A percentile compares a stretch with the other conserved stretches of the same genome.
Evolutionary conservation across 2,329 filamentous ascomycete species (phyloP).

Genomic region (Graphilbum sp.): DNA sequence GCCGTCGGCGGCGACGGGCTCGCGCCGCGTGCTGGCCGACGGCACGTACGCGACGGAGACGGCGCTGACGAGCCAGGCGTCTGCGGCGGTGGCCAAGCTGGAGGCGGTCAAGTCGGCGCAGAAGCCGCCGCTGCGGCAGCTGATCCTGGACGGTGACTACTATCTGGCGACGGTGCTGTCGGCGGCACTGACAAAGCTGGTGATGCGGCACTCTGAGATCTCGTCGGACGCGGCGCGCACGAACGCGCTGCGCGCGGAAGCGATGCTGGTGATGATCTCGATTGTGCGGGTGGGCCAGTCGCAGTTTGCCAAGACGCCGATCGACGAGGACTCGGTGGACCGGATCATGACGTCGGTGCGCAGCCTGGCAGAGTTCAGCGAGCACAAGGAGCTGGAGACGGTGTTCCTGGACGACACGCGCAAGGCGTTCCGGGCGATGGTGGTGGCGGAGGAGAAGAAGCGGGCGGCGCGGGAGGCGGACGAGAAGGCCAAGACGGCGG

Average conservation of each 20-base stretch:
- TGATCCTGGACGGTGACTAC: conserved; percentile 94
- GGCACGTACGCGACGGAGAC: conserved; percentile 97
- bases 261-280: conserved; percentile 99
- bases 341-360: conserved; percentile 96
- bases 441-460: conserved; percentile 95
- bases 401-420: conserved; percentile 91
- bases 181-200: conserved; percentile 87
- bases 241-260: conserved; percentile 86
- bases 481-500: conserved; percentile 82
- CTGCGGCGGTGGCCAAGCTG: conserved; percentile 67
- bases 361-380: conserved; percentile 73
- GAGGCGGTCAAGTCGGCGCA: conserved; percentile 95
- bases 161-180: conserved; percentile 92
- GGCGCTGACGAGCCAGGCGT: conserved; percentile 78
- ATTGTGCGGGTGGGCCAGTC: conserved; percentile 96
- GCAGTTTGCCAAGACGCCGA: conserved; percentile 94
- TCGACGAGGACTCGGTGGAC: conserved; percentile 97
- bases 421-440: conserved; percentile 93
- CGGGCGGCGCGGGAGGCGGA: conserved; percentile 84
- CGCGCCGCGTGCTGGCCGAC: conserved; percentile 82
- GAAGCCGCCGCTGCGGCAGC: conserved; percentile 85
- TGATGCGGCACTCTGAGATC: conserved; percentile 93
- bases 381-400: conserved; percentile 79
- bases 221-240: conserved; percentile 73
- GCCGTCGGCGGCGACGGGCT: conserved; percentile 59